phyloP scores from a whole-genome alignment of 106 monocot species.

The Dactylorhiza incarnata region DNA sequence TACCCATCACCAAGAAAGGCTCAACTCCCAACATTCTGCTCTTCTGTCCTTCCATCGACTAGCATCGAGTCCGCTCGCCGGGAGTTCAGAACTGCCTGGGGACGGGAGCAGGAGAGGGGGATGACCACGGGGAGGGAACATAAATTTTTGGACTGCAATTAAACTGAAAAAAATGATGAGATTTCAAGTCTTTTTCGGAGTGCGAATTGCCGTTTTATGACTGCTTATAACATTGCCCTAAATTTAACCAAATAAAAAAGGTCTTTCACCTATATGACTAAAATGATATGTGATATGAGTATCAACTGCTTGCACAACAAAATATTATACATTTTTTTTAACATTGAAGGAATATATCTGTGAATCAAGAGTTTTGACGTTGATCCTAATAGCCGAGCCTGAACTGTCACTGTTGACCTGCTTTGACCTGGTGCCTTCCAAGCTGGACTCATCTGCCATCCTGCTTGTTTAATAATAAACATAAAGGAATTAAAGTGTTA shows the following conservation, averaged over 20 bases:
- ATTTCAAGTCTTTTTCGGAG: no score
- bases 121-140: no score
- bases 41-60: slow-evolving; percentile 44
- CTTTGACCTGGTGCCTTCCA: not conserved
- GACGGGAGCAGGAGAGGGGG: no score
- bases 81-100: slow-evolving; percentile 17
- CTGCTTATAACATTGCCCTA: no score
- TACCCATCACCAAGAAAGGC: slow-evolving; percentile 48
- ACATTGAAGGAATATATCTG: slow-evolving; percentile 7
- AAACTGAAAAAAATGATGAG: no score
- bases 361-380: slow-evolving; percentile 15
- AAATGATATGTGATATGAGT: not conserved
- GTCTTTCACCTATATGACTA: not conserved
- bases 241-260: not conserved
- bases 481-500: not conserved
- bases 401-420: not conserved
- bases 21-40: slow-evolving; percentile 27
- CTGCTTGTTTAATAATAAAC: not conserved
- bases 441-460: not conserved
- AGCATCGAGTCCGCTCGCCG: slow-evolving; percentile 16
- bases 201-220: no score
- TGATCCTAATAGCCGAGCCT: slow-evolving; percentile 8
- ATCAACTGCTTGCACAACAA: not conserved
- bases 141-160: no score
- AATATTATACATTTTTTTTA: slow-evolving; percentile 9